phyloP scores from a whole-genome alignment of 2,329 filamentous ascomycete species.

The Tolypocladium capitatum region DNA sequence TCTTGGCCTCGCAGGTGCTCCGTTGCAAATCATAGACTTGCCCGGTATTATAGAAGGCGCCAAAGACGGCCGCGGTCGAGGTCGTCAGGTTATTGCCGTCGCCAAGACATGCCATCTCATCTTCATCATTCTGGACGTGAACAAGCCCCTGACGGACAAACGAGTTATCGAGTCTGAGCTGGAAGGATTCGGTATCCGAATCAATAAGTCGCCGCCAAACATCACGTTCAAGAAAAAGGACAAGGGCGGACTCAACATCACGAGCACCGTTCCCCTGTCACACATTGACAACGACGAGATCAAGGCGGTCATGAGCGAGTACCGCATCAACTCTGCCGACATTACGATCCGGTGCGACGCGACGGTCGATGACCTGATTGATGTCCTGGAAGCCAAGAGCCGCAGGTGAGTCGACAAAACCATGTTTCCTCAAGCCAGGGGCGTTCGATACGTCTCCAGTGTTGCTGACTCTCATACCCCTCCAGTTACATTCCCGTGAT shows the following conservation, averaged over 20 bases:
- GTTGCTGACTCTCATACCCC: background rate
- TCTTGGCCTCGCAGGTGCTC: slow-evolving; percentile 45
- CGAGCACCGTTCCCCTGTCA: slow-evolving; percentile 80
- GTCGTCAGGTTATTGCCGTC: slow-evolving; percentile 95
- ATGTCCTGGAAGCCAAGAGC: slow-evolving; percentile 86
- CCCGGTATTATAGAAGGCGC: slow-evolving; percentile 98
- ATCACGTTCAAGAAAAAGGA: slow-evolving; percentile 99
- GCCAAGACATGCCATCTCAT: slow-evolving; percentile 98
- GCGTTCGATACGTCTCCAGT: background rate
- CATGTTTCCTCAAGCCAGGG: background rate
- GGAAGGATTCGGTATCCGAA: slow-evolving; percentile 92
- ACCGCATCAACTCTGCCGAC: slow-evolving; percentile 90
- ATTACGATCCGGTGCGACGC: slow-evolving; percentile 97
- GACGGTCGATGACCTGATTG: slow-evolving; percentile 93
- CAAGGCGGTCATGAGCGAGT: slow-evolving; percentile 94
- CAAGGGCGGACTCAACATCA: slow-evolving; percentile 91
- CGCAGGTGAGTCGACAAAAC: slow-evolving; percentile 30
- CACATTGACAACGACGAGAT: slow-evolving; percentile 96
- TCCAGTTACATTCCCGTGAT: slow-evolving; percentile 95
- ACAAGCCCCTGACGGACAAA: slow-evolving; percentile 96
- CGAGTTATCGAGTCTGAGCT: slow-evolving; percentile 87
- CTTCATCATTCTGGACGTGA: slow-evolving; percentile 96
- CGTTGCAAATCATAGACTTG: slow-evolving; percentile 95
- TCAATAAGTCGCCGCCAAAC: slow-evolving; percentile 95
- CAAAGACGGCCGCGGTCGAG: slow-evolving; percentile 94